Base-by-base conservation (phyloP, 2,329 filamentous ascomycete genomes). In the Clonostachys chloroleuca region DNA sequence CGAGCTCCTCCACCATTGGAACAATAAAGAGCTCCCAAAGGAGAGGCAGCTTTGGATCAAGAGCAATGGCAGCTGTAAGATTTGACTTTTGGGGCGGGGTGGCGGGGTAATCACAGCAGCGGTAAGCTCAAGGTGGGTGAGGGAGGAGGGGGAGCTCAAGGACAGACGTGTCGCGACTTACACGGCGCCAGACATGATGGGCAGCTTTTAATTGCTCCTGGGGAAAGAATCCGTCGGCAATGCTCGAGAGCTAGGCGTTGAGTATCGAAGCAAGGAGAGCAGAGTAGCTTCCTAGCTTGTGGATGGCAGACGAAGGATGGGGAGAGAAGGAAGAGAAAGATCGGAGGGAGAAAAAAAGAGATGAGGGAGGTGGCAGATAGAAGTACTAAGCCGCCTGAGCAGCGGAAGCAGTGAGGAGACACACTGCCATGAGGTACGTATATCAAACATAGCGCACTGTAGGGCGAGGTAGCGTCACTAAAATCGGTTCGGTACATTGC, bases 161-260 rank as follows among this genome's bases (percentile, higher is more conserved):
- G 56, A 54, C 43, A 48, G 33, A 50, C 49, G 46, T 37, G 55
- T 45, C 47, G 49, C 49, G 53, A 84, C 82, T 84, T 81, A 86
- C 82, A 83, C 80, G 70, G 82, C 69, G 67, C 78, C 78, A 77
- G 80, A 83, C 80, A 83, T 83, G 69, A 69, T 78, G 70, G 65
- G 52, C 54, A 44, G 45, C 17, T 39, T 45, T 24, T 30, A 30
- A 30, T 30, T 30, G 24, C 24, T 30, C 24, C 24, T 30, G 24
- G 24, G 24, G 24, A 20, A 41, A 20, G 48, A 44, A 49, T 46
- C 45, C 42, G 40, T 37, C 39, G 47, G 36, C 49, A 41, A 47
- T 36, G 47, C 42, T 33, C 41, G 17, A 44, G 43, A 44, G 44
- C 46, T 41, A 36, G 36, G 43, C 2, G 24, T 30, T 30, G 24